phyloP scores from a whole-genome alignment of 345 rosid genomes.

The Eucalyptus pumila region DNA sequence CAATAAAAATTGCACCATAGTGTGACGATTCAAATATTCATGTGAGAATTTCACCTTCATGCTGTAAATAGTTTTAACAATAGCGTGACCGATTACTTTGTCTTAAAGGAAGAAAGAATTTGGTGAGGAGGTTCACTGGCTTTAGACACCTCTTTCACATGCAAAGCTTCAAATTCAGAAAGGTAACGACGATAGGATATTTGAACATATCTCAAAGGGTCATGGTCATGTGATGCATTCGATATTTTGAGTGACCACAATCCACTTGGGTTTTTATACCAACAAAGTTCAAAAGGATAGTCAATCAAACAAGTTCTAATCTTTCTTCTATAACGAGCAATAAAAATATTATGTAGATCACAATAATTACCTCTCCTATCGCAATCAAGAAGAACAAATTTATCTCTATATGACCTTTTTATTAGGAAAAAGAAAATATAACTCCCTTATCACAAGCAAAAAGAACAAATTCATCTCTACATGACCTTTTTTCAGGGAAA shows the following conservation, averaged over 20 bases:
- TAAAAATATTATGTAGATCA: background rate
- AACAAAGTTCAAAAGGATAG: background rate
- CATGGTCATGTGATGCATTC: background rate
- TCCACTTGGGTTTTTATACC: background rate
- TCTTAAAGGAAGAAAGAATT: background rate
- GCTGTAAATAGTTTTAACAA: no score
- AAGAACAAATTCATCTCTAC: no score
- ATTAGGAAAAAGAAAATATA: no score
- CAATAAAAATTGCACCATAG: no score
- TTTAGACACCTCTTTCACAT: background rate
- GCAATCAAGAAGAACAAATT: background rate
- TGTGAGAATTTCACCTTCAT: no score
- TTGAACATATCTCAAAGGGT: background rate
- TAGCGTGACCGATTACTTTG: background rate
- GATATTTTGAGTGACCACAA: background rate
- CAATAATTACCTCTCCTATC: background rate
- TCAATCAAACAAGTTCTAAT: background rate
- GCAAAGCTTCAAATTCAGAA: background rate
- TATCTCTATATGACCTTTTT: background rate
- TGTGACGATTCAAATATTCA: no score
- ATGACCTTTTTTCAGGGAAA: no score
- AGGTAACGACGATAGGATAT: background rate
- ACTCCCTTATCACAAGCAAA: no score
- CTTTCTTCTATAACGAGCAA: background rate
- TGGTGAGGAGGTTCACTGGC: rapidly evolving